A percentile compares a stretch with the other conserved stretches of the same genome.
Conservation (phyloP, 73 alveolate genomes). For the Tetrahymena elliotti region DNA sequence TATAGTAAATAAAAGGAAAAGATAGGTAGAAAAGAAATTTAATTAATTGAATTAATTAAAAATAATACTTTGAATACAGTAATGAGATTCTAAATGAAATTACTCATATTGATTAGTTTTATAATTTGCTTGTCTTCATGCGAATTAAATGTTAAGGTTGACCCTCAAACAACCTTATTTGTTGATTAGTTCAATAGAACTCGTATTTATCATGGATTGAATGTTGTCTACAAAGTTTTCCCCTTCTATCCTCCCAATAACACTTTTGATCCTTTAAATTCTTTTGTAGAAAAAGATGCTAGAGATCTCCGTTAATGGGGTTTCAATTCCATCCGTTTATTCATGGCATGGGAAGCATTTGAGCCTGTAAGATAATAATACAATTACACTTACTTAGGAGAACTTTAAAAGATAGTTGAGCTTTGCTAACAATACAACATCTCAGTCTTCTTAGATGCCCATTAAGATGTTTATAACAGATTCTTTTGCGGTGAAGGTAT, state of each 20-base stretch:
- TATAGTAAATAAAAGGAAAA: background rate
- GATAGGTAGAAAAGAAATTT: background rate
- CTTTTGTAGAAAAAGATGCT: conserved; percentile 66
- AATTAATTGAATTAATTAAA: background rate
- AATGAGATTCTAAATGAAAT: background rate
- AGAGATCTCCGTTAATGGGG: conserved; percentile 72
- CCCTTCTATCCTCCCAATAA: conserved; percentile 77
- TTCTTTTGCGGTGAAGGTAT: conserved; percentile 89
- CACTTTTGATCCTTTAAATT: conserved; percentile 71
- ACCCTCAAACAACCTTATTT: background rate
- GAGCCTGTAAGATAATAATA: conserved; percentile 72
- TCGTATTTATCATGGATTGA: conserved; percentile 39
- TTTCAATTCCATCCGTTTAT: conserved; percentile 70
- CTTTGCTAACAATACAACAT: conserved; percentile 71
- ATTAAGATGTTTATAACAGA: conserved; percentile 79
- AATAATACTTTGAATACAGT: background rate
- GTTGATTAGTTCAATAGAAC: background rate
- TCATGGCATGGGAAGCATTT: conserved; percentile 91
- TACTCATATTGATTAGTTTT: background rate
- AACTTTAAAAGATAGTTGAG: conserved; percentile 62
- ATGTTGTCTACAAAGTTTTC: conserved; percentile 64
- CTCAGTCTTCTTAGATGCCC: conserved; percentile 80
- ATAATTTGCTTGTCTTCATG: background rate
- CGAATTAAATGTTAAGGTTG: background rate
- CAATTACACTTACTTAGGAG: conserved; percentile 72